Evolutionary conservation across 768 basidiomycete species (phyloP).

Genomic region (Tylopilus cervinicoccineus): DNA sequence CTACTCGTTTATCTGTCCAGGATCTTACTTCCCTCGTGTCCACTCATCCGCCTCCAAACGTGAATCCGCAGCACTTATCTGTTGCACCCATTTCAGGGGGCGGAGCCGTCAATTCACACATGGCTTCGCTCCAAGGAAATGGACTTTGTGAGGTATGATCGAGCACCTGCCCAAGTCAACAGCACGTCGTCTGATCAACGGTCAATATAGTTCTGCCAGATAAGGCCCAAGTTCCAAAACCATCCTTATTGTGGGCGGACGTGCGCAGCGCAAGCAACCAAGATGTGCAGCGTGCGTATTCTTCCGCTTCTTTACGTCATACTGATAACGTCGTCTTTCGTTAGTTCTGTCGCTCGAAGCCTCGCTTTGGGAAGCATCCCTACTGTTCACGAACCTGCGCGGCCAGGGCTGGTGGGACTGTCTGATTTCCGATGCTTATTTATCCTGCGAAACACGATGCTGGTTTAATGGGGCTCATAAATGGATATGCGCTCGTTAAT

Average conservation of each 20-base stretch:
- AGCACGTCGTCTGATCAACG: constrained; percentile 6
- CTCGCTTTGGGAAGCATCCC: constrained; percentile 32
- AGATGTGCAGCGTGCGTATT: constrained; percentile 25
- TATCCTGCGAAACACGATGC: not conserved
- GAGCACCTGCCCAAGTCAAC: not conserved
- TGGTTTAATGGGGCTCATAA: not conserved
- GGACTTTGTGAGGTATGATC: constrained; percentile 30
- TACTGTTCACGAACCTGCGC: constrained; percentile 34
- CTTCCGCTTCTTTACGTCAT: not conserved
- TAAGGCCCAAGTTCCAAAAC: constrained; percentile 54
- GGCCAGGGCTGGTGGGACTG: constrained; percentile 16
- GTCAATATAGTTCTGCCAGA: constrained; percentile 45
- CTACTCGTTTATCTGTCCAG: constrained; percentile 30
- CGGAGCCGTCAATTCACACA: not conserved
- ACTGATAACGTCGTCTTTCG: constrained; percentile 5
- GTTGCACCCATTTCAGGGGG: not conserved
- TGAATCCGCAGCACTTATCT: constrained; percentile 6
- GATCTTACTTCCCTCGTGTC: constrained; percentile 26
- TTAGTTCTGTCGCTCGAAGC: constrained; percentile 30
- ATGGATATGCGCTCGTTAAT: constrained; percentile 8
- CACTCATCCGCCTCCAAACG: constrained; percentile 1
- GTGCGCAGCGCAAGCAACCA: constrained; percentile 48
- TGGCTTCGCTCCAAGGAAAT: constrained; percentile 5
- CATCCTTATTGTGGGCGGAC: constrained; percentile 65
- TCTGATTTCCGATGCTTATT: constrained; percentile 3